Evolutionary conservation across 306 rosid genomes (phyloP), one percentile per base, ranked within the genome.

Genomic region (Prosopis cineraria): DNA sequence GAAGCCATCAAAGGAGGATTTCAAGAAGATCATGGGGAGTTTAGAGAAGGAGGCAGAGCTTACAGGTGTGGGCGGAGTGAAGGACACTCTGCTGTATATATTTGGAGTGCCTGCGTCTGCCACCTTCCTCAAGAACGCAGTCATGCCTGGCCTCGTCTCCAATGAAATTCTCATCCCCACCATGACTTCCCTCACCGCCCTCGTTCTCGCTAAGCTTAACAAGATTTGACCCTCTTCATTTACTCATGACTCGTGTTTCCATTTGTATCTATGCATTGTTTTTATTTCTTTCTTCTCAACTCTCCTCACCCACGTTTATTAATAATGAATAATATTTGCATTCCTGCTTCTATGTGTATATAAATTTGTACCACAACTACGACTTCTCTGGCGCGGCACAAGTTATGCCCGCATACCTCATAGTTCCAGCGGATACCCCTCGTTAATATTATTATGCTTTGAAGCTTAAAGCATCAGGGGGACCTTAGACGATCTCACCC

Each of bases 61-160:
- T 6, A 81, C 87, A 10, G 93, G 93, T 3, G 34, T 77, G 0
- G 89, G 86, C n/a, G n/a, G n/a, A 33, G 85, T 82, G 72, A 87
- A 79, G 33, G 90, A 90, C 37, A 34, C 85, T 9, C 72, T 92
- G 0, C 20, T 90, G 1, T 88, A 72, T 72, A 74, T 85, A 29
- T 90, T 88, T 72, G 95, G 96, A 47, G 92, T 92, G 63, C 97
- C 96, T 1, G 34, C 85, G 33, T 34, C 91, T 11, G 62, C 92
- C 43, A 40, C 80, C n/a, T 30, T 87, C 0, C 4, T 90, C 7
- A 88, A 92, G 80, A 87, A 86, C 27, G 14, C 74, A 22, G 20
- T 86, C 10, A 70, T 87, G 83, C 93, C 90, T 4, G 39, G 37
- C 1, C 76, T 45, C 2, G 14, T 91, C 43, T 74, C 76, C 13